Evolutionary conservation across 192 early-diverging fungal genomes (phyloP).

Genomic region (Rhizophlyctis rosea): DNA sequence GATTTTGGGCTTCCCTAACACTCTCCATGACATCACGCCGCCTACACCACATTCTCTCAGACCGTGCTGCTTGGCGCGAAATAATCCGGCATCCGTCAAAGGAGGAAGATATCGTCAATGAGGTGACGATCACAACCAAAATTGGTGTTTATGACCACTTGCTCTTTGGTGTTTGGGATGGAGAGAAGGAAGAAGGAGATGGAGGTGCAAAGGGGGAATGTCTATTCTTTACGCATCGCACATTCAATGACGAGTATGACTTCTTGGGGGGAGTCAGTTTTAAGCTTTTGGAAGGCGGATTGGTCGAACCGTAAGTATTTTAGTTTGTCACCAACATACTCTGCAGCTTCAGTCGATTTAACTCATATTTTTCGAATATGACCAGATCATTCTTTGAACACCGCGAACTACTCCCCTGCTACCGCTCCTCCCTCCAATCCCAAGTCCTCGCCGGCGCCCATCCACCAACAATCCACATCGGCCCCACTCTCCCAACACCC

Average conservation of each 20-base stretch:
- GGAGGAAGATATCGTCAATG: conserved; percentile 32
- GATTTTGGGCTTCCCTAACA: conserved; percentile 31
- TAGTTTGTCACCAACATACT: not conserved
- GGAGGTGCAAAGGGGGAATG: not conserved
- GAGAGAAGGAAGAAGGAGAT: not conserved
- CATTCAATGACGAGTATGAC: conserved; percentile 41
- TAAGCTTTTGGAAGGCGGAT: conserved; percentile 11
- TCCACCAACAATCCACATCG: conserved; percentile 17
- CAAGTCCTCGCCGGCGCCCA: conserved; percentile 19
- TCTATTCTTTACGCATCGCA: conserved; percentile 42
- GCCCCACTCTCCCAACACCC: conserved; percentile 14
- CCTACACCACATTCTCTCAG: conserved; percentile 22
- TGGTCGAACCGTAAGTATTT: conserved; percentile 14
- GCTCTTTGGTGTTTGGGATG: conserved; percentile 46
- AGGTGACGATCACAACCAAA: conserved; percentile 37
- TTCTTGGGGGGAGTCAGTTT: conserved; percentile 45
- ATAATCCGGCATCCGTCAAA: conserved; percentile 18
- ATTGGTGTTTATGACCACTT: conserved; percentile 46
- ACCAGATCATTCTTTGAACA: conserved; percentile 45
- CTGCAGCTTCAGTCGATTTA: not conserved
- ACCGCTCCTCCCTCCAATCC: conserved; percentile 19
- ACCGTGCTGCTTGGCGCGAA: conserved; percentile 27
- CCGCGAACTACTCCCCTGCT: conserved; percentile 41
- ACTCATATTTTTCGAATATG: not conserved
- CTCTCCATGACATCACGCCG: conserved; percentile 26